phyloP scores from a whole-genome alignment of 257 asterid genomes.

The Jaltomata sinuosa region DNA sequence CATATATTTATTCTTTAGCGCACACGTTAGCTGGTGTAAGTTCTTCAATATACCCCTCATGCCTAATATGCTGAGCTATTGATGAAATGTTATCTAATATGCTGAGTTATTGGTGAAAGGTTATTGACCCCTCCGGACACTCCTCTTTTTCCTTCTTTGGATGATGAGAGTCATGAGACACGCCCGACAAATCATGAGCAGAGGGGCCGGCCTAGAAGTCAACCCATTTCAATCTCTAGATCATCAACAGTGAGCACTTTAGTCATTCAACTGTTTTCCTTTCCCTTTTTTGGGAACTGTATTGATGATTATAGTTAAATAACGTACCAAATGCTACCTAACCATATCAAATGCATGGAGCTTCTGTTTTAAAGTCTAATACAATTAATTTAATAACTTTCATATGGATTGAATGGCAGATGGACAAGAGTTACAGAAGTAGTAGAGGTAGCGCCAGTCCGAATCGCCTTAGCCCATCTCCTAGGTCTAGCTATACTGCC shows the following conservation, averaged over 20 bases:
- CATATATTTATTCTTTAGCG: background rate
- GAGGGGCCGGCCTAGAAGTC: constrained; percentile 92
- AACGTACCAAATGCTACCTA: background rate
- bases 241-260: constrained; percentile 59
- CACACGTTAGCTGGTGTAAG: background rate
- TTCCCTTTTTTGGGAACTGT: background rate
- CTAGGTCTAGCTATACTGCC: constrained; percentile 41
- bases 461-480: constrained; percentile 77
- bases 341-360: background rate
- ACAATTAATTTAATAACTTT: background rate
- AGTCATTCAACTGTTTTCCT: background rate
- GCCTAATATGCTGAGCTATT: background rate
- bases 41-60: background rate
- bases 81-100: constrained; percentile 43
- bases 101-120: constrained; percentile 33
- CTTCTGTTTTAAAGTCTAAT: background rate
- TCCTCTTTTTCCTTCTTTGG: constrained; percentile 86
- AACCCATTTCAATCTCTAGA: constrained; percentile 72
- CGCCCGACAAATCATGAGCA: constrained; percentile 38
- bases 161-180: constrained; percentile 65
- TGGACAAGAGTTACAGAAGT: constrained; percentile 65
- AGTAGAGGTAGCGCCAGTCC: constrained; percentile 90
- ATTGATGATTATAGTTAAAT: background rate
- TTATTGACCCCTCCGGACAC: constrained; percentile 97
- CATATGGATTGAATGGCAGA: constrained; percentile 32